phyloP scores from a whole-genome alignment of 1,284 basidiomycete species.

The Ustilago esculenta region DNA sequence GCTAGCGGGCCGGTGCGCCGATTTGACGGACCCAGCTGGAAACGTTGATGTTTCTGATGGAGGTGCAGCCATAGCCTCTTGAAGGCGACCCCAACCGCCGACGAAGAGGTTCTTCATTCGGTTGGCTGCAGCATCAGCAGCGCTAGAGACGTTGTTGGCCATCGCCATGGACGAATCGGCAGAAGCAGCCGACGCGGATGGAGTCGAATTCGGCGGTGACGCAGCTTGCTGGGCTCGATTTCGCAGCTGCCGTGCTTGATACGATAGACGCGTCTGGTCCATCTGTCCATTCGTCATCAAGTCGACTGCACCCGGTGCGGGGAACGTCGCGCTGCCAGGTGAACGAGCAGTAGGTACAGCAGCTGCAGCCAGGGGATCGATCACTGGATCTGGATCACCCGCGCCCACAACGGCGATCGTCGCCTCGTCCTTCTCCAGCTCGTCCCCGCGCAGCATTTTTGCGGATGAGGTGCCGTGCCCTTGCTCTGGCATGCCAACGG shows the following conservation, averaged over 20 bases:
- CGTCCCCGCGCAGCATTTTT: conserved; percentile 18
- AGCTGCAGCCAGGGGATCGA: conserved; percentile 24
- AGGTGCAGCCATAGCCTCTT: conserved; percentile 48
- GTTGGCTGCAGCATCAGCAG: conserved; percentile 38
- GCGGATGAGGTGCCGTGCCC: background rate
- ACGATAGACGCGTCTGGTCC: conserved; percentile 16
- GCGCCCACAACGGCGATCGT: conserved; percentile 32
- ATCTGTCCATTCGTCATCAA: conserved; percentile 19
- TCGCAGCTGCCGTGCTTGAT: conserved; percentile 31
- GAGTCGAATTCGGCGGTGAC: background rate
- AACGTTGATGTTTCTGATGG: conserved; percentile 8
- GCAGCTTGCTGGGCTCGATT: conserved; percentile 5
- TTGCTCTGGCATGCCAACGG: background rate
- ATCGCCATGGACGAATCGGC: conserved; percentile 14
- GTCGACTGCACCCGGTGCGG: conserved; percentile 33
- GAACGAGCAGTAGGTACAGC: background rate
- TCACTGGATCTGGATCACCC: conserved; percentile 34
- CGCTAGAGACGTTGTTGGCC: conserved; percentile 27
- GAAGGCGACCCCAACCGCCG: conserved; percentile 52
- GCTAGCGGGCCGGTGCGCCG: conserved; percentile 7
- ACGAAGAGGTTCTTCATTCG: conserved; percentile 52
- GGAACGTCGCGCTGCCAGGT: conserved; percentile 4
- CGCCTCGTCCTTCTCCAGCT: conserved; percentile 24
- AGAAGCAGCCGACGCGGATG: background rate
- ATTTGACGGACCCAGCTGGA: background rate